Conservation (phyloP, 306 rosid genomes). For the Ammopiptanthus mongolicus region DNA sequence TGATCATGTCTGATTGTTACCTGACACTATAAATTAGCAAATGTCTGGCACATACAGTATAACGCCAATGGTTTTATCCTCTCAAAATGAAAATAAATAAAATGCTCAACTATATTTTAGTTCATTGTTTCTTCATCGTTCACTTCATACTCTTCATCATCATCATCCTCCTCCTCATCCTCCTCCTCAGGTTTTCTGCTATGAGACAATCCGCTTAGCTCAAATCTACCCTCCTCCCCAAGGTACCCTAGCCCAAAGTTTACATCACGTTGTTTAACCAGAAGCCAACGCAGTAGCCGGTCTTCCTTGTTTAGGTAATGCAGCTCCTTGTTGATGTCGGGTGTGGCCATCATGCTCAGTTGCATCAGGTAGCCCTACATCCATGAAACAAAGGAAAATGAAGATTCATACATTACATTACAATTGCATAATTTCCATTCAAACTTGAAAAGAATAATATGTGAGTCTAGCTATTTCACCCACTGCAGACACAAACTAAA, state of each 20-base stretch:
- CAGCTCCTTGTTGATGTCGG: constrained; percentile 84
- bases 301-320: constrained; percentile 96
- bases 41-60: background rate
- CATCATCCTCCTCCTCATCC: constrained; percentile 12
- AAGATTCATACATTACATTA: background rate
- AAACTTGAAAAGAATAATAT: background rate
- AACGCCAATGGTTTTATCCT: background rate
- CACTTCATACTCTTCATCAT: constrained; percentile 32
- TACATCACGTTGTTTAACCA: constrained; percentile 60
- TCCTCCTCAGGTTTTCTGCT: constrained; percentile 5
- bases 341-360: constrained; percentile 93
- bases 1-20: background rate
- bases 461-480: background rate
- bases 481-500: background rate
- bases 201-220: constrained; percentile 15
- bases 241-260: constrained; percentile 43
- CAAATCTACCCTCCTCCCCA: constrained; percentile 39
- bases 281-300: constrained; percentile 74
- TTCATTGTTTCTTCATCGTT: constrained; percentile 12
- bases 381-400: background rate
- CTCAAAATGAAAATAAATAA: constrained; percentile 10
- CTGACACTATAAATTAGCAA: background rate
- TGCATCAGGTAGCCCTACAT: constrained; percentile 85
- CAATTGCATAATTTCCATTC: background rate
- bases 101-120: background rate